Base-by-base conservation (phyloP, 2,329 filamentous ascomycete genomes). In the Trichoderma atrobrunneum region DNA sequence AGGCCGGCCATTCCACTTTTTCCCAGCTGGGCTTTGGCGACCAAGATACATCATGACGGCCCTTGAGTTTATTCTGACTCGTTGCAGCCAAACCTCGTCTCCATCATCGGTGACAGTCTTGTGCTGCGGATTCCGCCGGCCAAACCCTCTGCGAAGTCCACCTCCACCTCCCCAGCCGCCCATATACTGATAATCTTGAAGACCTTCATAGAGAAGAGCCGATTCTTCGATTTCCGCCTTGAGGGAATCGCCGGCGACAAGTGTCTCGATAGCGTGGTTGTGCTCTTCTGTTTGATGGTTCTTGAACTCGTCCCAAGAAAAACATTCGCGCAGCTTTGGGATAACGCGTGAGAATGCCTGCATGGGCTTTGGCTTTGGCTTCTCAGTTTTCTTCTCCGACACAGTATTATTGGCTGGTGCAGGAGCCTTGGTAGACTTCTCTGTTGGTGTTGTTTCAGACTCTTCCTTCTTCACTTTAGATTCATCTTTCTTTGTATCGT, bases 311-410 rank as follows among this genome's bases (percentile, higher is more conserved):
- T 70, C 57, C 67, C 67, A 70, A 18, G 67, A 62, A 8, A 54
- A 36, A 21, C 57, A 54, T 18, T 70, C 67, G 14, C 67, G 67
- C 5, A 28, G 18, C 16, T 70, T 62, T 8, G 57, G 57, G 3
- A 70, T n/a, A 21, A 70, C 67, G n/a, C 67, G 67, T n/a, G 67
- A 26, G 21, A 70, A 70, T 32, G 67, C 56, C 24, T 62, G 57
- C 67, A 62, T 70, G 39, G 67, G 57, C 30, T 70, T 70, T 54
- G 57, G 67, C 57, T 62, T 70, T 62, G 67, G 67, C 57, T 70
- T 70, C 21, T 70, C 67, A 5, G 21, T 7, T 14, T 70, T 62
- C 10, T 36, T 62, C 10, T 28, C 32, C 14, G 67, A 11, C 14
- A 10, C 30, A 28, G 10, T 59, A 16, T 16, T 34, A 14, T 16